Base-by-base conservation (phyloP, 805 yeast genomes). In the Schwanniomyces polymorphus region DNA sequence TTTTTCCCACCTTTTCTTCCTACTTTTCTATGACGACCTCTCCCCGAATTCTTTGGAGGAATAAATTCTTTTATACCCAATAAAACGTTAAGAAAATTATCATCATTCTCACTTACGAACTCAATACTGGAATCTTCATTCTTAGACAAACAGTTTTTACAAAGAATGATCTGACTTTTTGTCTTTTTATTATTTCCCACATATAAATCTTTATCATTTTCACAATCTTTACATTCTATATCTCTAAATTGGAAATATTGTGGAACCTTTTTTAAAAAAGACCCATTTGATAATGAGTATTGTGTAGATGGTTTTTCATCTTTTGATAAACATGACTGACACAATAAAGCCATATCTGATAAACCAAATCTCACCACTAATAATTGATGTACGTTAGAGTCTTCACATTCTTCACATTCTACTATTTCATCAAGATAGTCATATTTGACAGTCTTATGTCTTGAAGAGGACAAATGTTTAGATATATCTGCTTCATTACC, bases 361-460 rank as follows among this genome's bases (percentile, higher is more conserved):
- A 83, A 79, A 1, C 83, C 86, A 57, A 72, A 78, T 33, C 86
- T 60, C 7, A 78, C 65, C 39, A 82, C 67, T 43, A 67, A 72
- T 45, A 82, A 64, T 54, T 75, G 77, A 59, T 81, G 85, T 41
- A 82, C 70, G 53, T 80, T 82, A 33, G 70, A 53, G 54, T 80
- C 79, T 17, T 69, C 70, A 60, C 87, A 82, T 37, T 76, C 79
- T 56, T 80, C 85, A 60, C 87, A 82, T 51, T 70, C 72, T 2
- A 82, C 58, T 8, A 60, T 63, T 53, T 80, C 84, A 8, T 63
- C 69, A 2, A 66, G 54, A 0, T 56, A 45, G 5, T 56, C 59
- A 50, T 68, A 68, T 27, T 53, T 46, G 5, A 80, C 72, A 1
- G 72, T 61, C 55, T 78, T 81, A 65, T 82, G 87, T 44, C 86